Conservation (phyloP, 2,329 filamentous ascomycete genomes). For the Neofusicoccum parvum region DNA sequence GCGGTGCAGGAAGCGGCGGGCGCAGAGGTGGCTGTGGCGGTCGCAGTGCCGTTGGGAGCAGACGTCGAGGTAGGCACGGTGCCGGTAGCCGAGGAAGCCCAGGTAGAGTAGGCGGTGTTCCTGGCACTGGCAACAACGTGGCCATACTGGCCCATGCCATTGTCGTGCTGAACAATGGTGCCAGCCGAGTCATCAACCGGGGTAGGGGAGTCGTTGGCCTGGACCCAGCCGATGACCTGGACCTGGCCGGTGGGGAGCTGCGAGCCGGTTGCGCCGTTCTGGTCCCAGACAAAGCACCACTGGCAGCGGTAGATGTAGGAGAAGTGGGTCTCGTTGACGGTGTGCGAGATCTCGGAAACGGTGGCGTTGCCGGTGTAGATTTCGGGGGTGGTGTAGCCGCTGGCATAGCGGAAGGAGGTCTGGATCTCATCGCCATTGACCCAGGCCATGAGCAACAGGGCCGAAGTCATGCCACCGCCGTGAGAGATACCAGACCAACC, state of each 20-base stretch:
- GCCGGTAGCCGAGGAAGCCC: slow-evolving; percentile 34
- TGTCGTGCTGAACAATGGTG: slow-evolving; percentile 58
- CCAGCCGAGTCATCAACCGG: slow-evolving; percentile 48
- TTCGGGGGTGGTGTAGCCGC: slow-evolving; percentile 60
- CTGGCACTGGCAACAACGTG: slow-evolving; percentile 47
- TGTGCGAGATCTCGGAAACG: slow-evolving; percentile 62
- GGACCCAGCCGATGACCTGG: slow-evolving; percentile 59
- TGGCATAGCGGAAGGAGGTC: slow-evolving; percentile 36
- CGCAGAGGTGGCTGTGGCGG: slow-evolving; percentile 32
- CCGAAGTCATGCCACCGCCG: slow-evolving; percentile 37
- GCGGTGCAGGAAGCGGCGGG: slow-evolving; percentile 40
- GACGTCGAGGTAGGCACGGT: slow-evolving; percentile 42
- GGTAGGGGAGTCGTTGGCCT: slow-evolving; percentile 47
- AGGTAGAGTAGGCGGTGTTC: slow-evolving; percentile 46
- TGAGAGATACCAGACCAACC: slow-evolving; percentile 43
- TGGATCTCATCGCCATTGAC: slow-evolving; percentile 31
- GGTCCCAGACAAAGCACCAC: slow-evolving; percentile 48
- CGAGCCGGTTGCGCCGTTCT: slow-evolving; percentile 42
- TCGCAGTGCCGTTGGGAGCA: slow-evolving; percentile 30
- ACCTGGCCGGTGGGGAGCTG: slow-evolving; percentile 35
- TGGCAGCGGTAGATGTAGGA: slow-evolving; percentile 68
- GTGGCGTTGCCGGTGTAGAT: slow-evolving; percentile 64
- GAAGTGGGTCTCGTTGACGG: slow-evolving; percentile 61
- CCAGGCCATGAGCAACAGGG: slow-evolving; percentile 38
- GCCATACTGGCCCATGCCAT: slow-evolving; percentile 58